Evolutionary conservation across 345 rosid species (phyloP).

Genomic region (Mercurialis annua): DNA sequence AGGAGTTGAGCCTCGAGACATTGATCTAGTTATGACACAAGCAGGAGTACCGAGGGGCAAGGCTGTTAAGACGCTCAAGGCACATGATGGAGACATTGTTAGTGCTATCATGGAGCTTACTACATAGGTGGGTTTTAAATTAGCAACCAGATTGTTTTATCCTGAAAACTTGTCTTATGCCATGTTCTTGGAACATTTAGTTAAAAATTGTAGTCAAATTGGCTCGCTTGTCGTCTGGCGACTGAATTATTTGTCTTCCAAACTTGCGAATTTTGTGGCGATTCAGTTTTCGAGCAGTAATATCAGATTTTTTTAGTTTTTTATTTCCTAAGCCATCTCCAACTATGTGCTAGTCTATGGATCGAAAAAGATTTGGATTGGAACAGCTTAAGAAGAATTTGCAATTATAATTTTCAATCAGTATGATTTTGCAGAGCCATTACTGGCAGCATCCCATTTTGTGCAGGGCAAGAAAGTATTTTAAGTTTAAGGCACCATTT

Average conservation of each 20-base stretch:
- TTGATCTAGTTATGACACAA: conserved; percentile 84
- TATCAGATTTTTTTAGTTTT: too few species aligned
- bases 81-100: conserved; percentile 76
- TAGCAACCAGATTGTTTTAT: not conserved
- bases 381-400: too few species aligned
- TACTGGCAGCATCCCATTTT: too few species aligned
- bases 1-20: conserved; percentile 74
- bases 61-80: conserved; percentile 79
- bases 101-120: conserved; percentile 93
- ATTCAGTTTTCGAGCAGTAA: conserved; percentile 3
- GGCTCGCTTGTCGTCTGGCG: not conserved
- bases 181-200: not conserved
- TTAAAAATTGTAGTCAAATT: not conserved
- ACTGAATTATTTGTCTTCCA: not conserved
- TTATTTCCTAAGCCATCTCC: too few species aligned
- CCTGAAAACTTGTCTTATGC: not conserved
- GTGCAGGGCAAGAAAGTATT: too few species aligned
- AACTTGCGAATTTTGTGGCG: not conserved
- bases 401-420: too few species aligned
- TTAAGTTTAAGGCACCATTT: too few species aligned
- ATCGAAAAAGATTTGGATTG: too few species aligned
- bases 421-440: too few species aligned
- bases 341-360: too few species aligned
- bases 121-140: conserved; percentile 32
- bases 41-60: conserved; percentile 67